Evolutionary conservation across 495 filamentous ascomycete genomes (phyloP).

Genomic region (Podospora pseudocomata): DNA sequence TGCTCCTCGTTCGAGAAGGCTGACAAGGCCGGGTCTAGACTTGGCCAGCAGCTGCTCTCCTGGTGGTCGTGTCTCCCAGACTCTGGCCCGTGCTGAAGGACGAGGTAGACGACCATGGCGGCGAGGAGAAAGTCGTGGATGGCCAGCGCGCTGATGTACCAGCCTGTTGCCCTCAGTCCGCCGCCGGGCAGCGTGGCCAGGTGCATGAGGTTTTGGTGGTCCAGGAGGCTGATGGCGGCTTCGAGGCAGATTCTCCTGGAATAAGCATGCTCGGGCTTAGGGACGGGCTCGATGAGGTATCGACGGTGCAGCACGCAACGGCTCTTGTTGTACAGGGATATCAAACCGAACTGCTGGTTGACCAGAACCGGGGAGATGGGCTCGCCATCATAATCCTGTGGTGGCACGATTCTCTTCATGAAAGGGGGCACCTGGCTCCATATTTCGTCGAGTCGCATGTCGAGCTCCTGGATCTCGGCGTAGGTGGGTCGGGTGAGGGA

Average conservation of each 20-base stretch:
- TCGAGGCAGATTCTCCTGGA: slow-evolving; percentile 65
- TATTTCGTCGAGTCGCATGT: slow-evolving; percentile 56
- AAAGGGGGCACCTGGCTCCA: slow-evolving; percentile 55
- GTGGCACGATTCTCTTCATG: slow-evolving; percentile 51
- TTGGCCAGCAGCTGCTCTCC: slow-evolving; percentile 7
- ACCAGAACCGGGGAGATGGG: slow-evolving; percentile 60
- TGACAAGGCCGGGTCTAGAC: slow-evolving; percentile 12
- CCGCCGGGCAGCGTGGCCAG: slow-evolving; percentile 40
- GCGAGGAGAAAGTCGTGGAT: slow-evolving; percentile 50
- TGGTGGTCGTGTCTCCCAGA: slow-evolving; percentile 24
- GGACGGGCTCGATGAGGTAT: slow-evolving; percentile 57
- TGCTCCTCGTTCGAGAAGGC: slow-evolving; percentile 24
- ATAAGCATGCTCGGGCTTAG: slow-evolving; percentile 60
- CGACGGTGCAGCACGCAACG: slow-evolving; percentile 70
- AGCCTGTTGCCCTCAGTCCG: slow-evolving; percentile 35
- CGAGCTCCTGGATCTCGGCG: slow-evolving; percentile 63
- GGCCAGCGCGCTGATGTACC: slow-evolving; percentile 42
- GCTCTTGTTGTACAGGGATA: slow-evolving; percentile 68
- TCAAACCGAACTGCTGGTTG: slow-evolving; percentile 67
- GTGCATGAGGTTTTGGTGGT: slow-evolving; percentile 39
- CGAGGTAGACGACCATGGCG: slow-evolving; percentile 44
- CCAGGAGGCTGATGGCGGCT: slow-evolving; percentile 61
- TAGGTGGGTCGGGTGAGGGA: slow-evolving; percentile 47
- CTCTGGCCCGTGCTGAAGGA: slow-evolving; percentile 35
- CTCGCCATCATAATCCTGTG: slow-evolving; percentile 52